Conservation (phyloP, 1,284 basidiomycete genomes). For the Peniophora sp. region DNA sequence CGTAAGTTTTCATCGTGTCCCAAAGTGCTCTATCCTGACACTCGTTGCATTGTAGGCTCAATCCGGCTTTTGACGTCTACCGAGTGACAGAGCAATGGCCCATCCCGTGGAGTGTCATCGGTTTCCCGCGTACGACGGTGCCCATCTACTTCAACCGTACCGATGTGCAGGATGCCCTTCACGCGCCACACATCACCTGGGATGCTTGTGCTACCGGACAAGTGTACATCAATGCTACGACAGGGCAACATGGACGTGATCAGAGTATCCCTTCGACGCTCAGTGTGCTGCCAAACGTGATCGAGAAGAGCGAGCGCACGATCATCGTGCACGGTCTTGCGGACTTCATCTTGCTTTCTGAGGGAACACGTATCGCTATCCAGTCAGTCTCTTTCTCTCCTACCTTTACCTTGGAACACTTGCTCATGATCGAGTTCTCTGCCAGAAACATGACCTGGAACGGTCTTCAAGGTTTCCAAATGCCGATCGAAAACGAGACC, state of each 20-base stretch:
- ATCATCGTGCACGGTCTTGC: conserved; percentile 22
- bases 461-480: conserved; percentile 31
- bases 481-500: conserved; percentile 25
- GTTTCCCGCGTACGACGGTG: conserved; percentile 45
- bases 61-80: conserved; percentile 46
- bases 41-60: conserved; percentile 28
- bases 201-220: conserved; percentile 30
- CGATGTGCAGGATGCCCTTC: conserved; percentile 42
- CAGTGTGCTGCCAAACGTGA: conserved; percentile 30
- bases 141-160: conserved; percentile 34
- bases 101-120: conserved; percentile 39
- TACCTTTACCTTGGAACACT: too few relatives aligned
- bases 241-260: conserved; percentile 21
- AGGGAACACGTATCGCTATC: conserved; percentile 51
- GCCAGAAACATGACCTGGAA: conserved; percentile 32
- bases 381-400: conserved; percentile 24
- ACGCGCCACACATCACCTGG: conserved; percentile 52
- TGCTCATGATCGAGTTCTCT: too few relatives aligned
- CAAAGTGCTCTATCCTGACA: not conserved
- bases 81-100: conserved; percentile 27
- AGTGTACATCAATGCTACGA: conserved; percentile 38
- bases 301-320: conserved; percentile 31
- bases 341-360: conserved; percentile 47
- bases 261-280: conserved; percentile 27
- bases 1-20: conserved; percentile 31